phyloP scores from a whole-genome alignment of 441 rosid genomes.

The Theobroma grandiflorum region DNA sequence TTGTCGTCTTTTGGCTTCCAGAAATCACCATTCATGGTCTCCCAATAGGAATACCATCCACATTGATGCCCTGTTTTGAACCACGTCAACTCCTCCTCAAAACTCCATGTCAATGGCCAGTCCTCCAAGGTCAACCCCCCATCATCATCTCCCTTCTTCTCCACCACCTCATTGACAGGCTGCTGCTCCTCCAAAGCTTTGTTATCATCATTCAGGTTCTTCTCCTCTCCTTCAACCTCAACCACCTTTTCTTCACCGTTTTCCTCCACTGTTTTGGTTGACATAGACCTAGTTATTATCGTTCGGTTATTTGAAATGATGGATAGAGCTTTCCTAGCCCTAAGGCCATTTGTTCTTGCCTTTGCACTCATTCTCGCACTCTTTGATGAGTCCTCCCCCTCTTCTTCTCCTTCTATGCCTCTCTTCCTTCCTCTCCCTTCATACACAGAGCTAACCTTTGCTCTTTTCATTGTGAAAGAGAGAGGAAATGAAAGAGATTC shows the following conservation, averaged over 20 bases:
- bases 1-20: neutral
- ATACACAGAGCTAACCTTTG: conserved; percentile 33
- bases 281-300: conserved; percentile 17
- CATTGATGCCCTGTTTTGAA: neutral
- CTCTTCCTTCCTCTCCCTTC: conserved; percentile 26
- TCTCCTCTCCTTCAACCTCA: neutral
- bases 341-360: conserved; percentile 23
- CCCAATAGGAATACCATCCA: conserved; percentile 17
- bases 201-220: neutral
- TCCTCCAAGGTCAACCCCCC: conserved; percentile 25
- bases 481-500: neutral
- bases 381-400: conserved; percentile 16
- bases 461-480: conserved; percentile 24
- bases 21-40: conserved; percentile 3
- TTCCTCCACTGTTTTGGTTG: conserved; percentile 6
- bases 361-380: conserved; percentile 26
- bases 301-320: neutral
- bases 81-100: conserved; percentile 31
- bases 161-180: neutral
- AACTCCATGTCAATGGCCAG: conserved; percentile 37
- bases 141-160: neutral
- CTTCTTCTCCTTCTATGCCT: conserved; percentile 10
- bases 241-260: neutral
- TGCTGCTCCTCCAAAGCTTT: neutral
- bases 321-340: conserved; percentile 1